Evolutionary conservation across 2,329 filamentous ascomycete genomes (phyloP).

Genomic region (Phaeosphaeria sp.): DNA sequence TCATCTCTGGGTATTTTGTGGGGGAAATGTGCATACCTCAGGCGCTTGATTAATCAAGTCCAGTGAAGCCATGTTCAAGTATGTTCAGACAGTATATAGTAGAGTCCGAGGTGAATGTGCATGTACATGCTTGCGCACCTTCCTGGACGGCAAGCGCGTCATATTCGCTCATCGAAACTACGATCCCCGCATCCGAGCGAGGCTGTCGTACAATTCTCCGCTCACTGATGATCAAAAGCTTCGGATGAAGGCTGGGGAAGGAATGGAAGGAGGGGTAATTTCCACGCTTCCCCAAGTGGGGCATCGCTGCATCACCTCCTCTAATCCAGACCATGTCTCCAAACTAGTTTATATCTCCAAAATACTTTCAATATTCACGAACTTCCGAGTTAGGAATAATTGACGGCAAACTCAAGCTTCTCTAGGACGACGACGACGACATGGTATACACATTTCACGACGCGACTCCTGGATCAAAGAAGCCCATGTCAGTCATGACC

Average conservation of each 20-base stretch:
- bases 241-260: not conserved
- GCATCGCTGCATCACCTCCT: not conserved
- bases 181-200: not conserved
- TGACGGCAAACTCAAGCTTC: too few species aligned
- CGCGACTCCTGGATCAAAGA: too few species aligned
- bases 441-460: too few species aligned
- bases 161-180: not conserved
- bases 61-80: slow-evolving; percentile 12
- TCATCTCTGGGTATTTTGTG: not conserved
- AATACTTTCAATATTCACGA: too few species aligned
- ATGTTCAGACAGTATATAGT: not conserved
- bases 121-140: not conserved
- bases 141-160: not conserved
- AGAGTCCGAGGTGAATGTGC: not conserved
- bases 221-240: not conserved
- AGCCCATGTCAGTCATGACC: too few species aligned
- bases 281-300: not conserved
- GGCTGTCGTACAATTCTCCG: not conserved
- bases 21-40: slow-evolving; percentile 10
- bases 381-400: too few species aligned
- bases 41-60: slow-evolving; percentile 27
- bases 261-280: not conserved
- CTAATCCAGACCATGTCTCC: too few species aligned
- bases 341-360: too few species aligned
- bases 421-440: too few species aligned